Percentiles rank a stretch among this genome's conserved stretches.
These are phyloP conservation scores for Ustilago curta DNA, from an alignment of 1,284 basidiomycete species.

Conservation along the genomic window DNA sequence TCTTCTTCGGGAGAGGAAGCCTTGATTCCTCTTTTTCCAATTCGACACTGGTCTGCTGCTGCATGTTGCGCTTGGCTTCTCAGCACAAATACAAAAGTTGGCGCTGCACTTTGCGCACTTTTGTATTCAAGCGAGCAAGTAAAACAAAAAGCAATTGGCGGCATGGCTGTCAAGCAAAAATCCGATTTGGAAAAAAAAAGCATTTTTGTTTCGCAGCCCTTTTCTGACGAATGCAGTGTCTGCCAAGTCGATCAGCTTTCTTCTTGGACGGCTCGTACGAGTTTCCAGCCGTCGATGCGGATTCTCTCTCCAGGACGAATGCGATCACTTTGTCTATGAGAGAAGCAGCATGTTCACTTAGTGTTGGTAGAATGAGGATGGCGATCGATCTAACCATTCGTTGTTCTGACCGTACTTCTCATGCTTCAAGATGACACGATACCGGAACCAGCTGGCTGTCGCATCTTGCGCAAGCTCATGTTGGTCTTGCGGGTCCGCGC, in stretches of 20 bases:
- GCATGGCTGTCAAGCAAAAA: slow-evolving; percentile 1
- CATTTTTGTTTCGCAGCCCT: not conserved
- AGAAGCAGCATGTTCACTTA: too few species aligned
- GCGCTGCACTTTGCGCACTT: not conserved
- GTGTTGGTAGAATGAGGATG: too few species aligned
- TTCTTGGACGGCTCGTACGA: not conserved
- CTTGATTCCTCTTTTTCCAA: not conserved
- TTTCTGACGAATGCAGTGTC: not conserved
- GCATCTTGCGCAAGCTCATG: slow-evolving; percentile 12
- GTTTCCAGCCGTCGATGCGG: not conserved
- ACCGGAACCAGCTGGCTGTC: not conserved
- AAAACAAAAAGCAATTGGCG: not conserved
- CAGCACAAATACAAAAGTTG: slow-evolving; percentile 10
- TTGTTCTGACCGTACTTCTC: not conserved
- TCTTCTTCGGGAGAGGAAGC: too few species aligned
- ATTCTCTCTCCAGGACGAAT: not conserved
- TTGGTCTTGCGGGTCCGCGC: slow-evolving; percentile 27
- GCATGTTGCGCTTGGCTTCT: not conserved
- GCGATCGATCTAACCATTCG: not conserved
- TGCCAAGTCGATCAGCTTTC: slow-evolving; percentile 2
- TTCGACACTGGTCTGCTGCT: not conserved
- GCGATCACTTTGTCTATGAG: not conserved
- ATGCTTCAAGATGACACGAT: not conserved
- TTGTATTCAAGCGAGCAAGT: not conserved
- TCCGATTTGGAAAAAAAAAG: not conserved